A percentile compares a stretch with the other conserved stretches of the same genome.
Conservation (phyloP, 208 protist species). For the Crithidia thermophila region DNA sequence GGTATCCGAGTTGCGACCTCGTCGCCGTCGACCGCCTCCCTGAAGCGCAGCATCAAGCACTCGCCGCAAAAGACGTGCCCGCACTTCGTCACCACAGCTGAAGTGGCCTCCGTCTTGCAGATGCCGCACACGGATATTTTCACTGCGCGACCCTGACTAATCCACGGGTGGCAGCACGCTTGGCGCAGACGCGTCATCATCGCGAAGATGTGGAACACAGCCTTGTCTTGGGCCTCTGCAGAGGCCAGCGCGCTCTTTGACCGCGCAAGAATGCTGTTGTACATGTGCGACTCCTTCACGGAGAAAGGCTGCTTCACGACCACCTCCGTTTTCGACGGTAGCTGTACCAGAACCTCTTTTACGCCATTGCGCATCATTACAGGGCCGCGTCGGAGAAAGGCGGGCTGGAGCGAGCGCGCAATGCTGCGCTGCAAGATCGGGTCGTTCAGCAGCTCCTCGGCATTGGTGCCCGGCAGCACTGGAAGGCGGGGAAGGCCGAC, state of each 20-base stretch:
- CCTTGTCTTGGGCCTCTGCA: slow-evolving; percentile 59
- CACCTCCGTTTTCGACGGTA: slow-evolving; percentile 80
- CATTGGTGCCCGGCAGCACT: slow-evolving; percentile 64
- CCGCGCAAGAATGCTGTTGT: slow-evolving; percentile 85
- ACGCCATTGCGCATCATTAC: slow-evolving; percentile 89
- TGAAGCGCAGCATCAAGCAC: slow-evolving; percentile 79
- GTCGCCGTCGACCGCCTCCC: slow-evolving; percentile 79
- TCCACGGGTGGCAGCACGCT: slow-evolving; percentile 92
- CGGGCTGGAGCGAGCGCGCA: slow-evolving; percentile 85
- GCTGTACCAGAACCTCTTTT: slow-evolving; percentile 74
- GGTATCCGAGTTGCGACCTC: slow-evolving; percentile 55
- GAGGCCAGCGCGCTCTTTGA: slow-evolving; percentile 76
- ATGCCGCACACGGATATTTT: slow-evolving; percentile 77
- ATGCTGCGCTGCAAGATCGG: slow-evolving; percentile 78
- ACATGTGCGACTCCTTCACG: slow-evolving; percentile 73
- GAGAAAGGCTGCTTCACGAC: slow-evolving; percentile 74
- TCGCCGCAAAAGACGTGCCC: slow-evolving; percentile 90
- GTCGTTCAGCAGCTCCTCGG: slow-evolving; percentile 82
- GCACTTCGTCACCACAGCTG: slow-evolving; percentile 69
- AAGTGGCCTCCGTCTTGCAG: slow-evolving; percentile 68
- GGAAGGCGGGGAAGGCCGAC: slow-evolving; percentile 78
- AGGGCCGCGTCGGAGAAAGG: slow-evolving; percentile 84
- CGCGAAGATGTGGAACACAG: slow-evolving; percentile 89
- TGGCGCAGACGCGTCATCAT: slow-evolving; percentile 95
- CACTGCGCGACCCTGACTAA: slow-evolving; percentile 70